phyloP scores from a whole-genome alignment of 768 basidiomycete species.

The Sistotremastrum suecicum region DNA sequence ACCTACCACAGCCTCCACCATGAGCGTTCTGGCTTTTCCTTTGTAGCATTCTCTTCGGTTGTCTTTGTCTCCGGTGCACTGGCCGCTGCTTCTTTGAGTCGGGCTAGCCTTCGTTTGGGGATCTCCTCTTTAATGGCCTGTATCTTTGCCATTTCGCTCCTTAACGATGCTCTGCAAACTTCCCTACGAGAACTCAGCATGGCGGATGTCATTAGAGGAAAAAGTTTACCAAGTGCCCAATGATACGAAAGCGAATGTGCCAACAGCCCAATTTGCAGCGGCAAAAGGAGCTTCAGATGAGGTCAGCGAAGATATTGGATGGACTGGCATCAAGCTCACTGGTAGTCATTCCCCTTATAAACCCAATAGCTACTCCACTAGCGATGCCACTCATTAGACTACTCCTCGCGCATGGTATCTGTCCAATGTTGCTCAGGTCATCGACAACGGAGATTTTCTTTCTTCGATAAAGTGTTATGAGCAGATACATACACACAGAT shows the following conservation, averaged over 20 bases:
- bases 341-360: conserved; percentile 52
- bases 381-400: conserved; percentile 67
- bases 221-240: conserved; percentile 50
- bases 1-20: no score
- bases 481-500: no score
- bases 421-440: conserved; percentile 46
- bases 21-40: no score
- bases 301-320: neutral
- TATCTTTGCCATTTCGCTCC: no score
- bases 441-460: conserved; percentile 33
- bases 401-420: conserved; percentile 66
- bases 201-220: no score
- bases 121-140: no score
- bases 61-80: no score
- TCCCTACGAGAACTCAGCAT: no score
- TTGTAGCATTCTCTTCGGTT: no score
- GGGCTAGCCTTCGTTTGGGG: no score
- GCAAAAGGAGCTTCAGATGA: conserved; percentile 36
- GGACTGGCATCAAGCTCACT: conserved; percentile 27
- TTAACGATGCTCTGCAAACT: no score
- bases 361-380: conserved; percentile 64
- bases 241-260: conserved; percentile 55
- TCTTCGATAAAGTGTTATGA: conserved; percentile 11
- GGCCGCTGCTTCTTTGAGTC: no score
- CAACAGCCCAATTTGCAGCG: conserved; percentile 70